A percentile compares a stretch with the other conserved stretches of the same genome.
phyloP scores from a whole-genome alignment of 495 filamentous ascomycete species.

The Apiosordaria backusii region DNA sequence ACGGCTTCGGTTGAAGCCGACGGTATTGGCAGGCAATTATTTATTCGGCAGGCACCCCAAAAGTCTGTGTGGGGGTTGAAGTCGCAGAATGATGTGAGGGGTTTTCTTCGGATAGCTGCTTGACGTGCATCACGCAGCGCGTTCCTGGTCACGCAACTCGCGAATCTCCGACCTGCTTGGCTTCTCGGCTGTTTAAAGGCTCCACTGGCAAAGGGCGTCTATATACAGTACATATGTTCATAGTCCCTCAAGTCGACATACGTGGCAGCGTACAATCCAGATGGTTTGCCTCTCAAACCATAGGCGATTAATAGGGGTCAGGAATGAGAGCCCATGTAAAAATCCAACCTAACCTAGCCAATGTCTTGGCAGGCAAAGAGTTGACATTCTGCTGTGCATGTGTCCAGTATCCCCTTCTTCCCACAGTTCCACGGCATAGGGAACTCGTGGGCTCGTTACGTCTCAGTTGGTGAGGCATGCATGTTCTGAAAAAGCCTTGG shows the following conservation, averaged over 20 bases:
- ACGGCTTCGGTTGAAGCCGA: conserved; percentile 1
- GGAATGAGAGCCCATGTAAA: too few relatives aligned
- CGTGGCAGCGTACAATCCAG: not conserved
- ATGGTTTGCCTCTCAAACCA: too few relatives aligned
- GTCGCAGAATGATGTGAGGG: not conserved
- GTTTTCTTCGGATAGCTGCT: not conserved
- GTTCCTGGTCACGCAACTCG: conserved; percentile 9
- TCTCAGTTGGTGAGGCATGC: not conserved
- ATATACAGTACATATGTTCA: not conserved
- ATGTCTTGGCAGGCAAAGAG: not conserved
- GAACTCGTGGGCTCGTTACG: not conserved
- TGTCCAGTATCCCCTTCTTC: not conserved
- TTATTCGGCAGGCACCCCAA: conserved; percentile 3
- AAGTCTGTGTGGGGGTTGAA: not conserved
- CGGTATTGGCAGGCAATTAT: not conserved
- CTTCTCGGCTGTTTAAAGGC: conserved; percentile 2
- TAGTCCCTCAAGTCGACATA: not conserved
- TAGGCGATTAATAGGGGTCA: too few relatives aligned
- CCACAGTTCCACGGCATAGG: not conserved
- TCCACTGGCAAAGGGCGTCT: not conserved
- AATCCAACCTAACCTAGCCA: too few relatives aligned
- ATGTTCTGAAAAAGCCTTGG: not conserved
- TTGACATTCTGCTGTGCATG: not conserved
- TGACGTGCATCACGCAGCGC: conserved; percentile 11
- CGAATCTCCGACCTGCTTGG: conserved; percentile 7